Base-by-base conservation (phyloP, 1,284 basidiomycete genomes). In the Cystobasidiaceae sp. region DNA sequence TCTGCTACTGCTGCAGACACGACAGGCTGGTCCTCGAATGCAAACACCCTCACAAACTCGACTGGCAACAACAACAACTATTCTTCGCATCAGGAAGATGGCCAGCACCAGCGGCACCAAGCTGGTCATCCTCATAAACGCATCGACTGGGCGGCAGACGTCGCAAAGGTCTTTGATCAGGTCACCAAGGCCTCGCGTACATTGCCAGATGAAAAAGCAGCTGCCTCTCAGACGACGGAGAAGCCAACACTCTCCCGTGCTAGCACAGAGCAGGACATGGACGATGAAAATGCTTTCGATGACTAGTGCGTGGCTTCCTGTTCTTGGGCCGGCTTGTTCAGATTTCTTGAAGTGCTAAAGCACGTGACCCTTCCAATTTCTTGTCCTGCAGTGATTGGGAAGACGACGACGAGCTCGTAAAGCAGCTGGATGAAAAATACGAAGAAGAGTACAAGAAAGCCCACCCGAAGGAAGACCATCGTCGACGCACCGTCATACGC, bases 381-480 rank as follows among this genome's bases (percentile, higher is more conserved):
- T 48, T 48, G 15, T 17, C 45, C 45, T 34, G 7, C 28, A 54
- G 51, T 45, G 61, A 64, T 32, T 64, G 61, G 61, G 52, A 64
- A 13, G 52, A 55, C n/a, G 61, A 64, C 45, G 61, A 64, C 34
- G 61, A 64, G 37, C 52, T 64, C 2, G 52, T 56, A 8, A 55
- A 49, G 21, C 61, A 56, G 32, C 52, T 64, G 23, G 61, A 64
- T 33, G 28, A 64, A 44, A 54, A 50, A 39, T 64, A 64, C 41
- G 61, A 64, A 51, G 41, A 55, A 25, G 61, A 64, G 48, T 50
- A 64, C 11, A 55, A 56, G 30, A 64, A 64, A 51, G 61, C 51
- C 15, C 27, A 37, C 23, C 27, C 11, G 27, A 23, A 27, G 21
- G 44, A 28, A 21, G 54, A 43, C 17, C 21, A 30, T 7, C 43